A percentile compares a stretch with the other conserved stretches of the same genome.
Evolutionary conservation across 441 rosid genomes (phyloP).

Genomic region (Adansonia rubrostipa): DNA sequence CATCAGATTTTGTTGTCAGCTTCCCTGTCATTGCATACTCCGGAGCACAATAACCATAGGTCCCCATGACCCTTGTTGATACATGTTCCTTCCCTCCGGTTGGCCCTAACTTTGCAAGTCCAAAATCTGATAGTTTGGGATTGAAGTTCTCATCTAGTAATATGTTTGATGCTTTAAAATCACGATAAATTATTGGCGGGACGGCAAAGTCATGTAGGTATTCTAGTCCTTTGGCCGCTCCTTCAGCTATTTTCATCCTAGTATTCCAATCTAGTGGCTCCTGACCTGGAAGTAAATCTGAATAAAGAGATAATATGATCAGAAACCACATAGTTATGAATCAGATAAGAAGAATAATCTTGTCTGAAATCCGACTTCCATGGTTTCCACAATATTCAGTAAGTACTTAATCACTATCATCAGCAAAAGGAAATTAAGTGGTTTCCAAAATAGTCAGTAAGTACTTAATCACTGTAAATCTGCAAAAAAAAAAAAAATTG

Average conservation of each 20-base stretch:
- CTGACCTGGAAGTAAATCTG: conserved; percentile 45
- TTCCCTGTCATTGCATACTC: conserved; percentile 55
- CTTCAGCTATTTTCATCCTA: conserved; percentile 51
- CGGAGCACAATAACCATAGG: conserved; percentile 60
- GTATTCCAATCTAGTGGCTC: conserved; percentile 54
- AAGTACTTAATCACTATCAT: no score
- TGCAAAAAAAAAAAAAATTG: no score
- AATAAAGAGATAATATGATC: conserved; percentile 4
- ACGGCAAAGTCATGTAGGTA: conserved; percentile 52
- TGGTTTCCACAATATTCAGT: no score
- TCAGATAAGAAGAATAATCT: not conserved
- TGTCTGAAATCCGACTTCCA: not conserved
- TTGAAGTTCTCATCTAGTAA: conserved; percentile 48
- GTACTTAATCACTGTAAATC: no score
- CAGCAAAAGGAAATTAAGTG: no score
- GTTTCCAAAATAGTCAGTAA: no score
- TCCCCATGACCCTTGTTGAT: conserved; percentile 63
- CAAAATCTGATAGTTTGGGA: conserved; percentile 60
- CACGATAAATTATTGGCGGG: conserved; percentile 53
- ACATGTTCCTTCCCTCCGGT: conserved; percentile 55
- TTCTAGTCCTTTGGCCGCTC: conserved; percentile 55
- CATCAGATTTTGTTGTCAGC: conserved; percentile 56
- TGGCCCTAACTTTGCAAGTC: conserved; percentile 60
- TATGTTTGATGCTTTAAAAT: conserved; percentile 54
- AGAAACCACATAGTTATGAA: not conserved